Conservation (phyloP, 495 filamentous ascomycete species). For the Talaromyces wortmannii region DNA sequence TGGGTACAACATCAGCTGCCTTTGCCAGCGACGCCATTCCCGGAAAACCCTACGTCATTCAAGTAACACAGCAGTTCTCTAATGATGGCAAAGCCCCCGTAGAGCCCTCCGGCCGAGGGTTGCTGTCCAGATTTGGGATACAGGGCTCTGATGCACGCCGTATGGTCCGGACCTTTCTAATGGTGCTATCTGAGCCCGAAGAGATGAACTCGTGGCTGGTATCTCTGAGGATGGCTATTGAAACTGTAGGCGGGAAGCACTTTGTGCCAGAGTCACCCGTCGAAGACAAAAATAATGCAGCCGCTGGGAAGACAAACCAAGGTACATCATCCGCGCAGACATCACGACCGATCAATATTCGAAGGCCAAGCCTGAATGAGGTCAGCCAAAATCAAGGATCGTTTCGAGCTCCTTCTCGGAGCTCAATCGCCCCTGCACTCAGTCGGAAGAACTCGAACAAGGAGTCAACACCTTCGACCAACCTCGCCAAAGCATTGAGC, state of each 20-base stretch:
- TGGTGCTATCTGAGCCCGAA: constrained; percentile 75
- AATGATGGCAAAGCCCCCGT: constrained; percentile 49
- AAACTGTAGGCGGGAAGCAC: constrained; percentile 61
- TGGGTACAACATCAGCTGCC: constrained; percentile 81
- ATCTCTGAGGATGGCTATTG: constrained; percentile 59
- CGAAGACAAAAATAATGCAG: constrained; percentile 16
- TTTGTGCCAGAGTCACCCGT: constrained; percentile 46
- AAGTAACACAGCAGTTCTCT: constrained; percentile 70
- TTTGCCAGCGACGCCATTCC: constrained; percentile 93
- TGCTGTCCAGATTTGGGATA: constrained; percentile 67
- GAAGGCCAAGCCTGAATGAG: background rate
- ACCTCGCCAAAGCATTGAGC: background rate
- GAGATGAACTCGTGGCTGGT: constrained; percentile 80
- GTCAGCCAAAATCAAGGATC: background rate
- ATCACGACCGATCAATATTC: background rate
- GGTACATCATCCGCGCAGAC: background rate
- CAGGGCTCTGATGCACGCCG: constrained; percentile 51
- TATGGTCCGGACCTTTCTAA: constrained; percentile 60
- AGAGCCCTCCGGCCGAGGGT: constrained; percentile 45
- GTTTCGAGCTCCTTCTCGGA: background rate
- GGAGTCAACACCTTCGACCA: background rate
- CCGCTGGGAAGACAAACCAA: background rate
- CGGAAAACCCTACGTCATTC: constrained; percentile 86
- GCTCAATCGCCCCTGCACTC: background rate
- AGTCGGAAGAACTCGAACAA: background rate